These are phyloP conservation scores for Metschnikowia lunata DNA, from an alignment of 805 yeast species.

Conservation along the genomic window DNA sequence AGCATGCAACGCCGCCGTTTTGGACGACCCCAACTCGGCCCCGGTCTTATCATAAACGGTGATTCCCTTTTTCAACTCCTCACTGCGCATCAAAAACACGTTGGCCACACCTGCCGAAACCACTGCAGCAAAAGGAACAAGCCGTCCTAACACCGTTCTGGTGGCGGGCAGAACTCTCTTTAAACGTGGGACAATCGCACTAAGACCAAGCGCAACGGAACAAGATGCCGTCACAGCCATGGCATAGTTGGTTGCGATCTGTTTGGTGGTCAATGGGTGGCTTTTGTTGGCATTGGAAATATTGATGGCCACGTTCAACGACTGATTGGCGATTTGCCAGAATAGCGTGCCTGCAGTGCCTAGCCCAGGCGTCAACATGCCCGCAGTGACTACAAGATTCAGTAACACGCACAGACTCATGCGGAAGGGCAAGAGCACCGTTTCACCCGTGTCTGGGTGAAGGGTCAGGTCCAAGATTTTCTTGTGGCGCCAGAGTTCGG, in stretches of 20 bases:
- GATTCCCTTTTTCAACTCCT: slow-evolving; percentile 85
- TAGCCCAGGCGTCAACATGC: slow-evolving; percentile 94
- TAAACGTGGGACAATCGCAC: slow-evolving; percentile 83
- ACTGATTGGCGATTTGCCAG: slow-evolving; percentile 98
- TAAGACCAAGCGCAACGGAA: slow-evolving; percentile 90
- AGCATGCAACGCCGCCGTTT: slow-evolving; percentile 84
- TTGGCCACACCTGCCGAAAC: slow-evolving; percentile 95
- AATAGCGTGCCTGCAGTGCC: slow-evolving; percentile 88
- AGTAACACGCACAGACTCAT: slow-evolving; percentile 96
- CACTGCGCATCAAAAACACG: slow-evolving; percentile 94
- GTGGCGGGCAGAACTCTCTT: slow-evolving; percentile 67
- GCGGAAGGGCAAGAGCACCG: slow-evolving; percentile 88
- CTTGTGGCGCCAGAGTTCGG: slow-evolving; percentile 86
- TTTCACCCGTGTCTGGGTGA: slow-evolving; percentile 96
- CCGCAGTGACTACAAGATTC: slow-evolving; percentile 90
- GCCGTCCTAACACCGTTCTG: slow-evolving; percentile 67
- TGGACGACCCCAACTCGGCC: slow-evolving; percentile 62
- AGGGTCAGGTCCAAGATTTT: slow-evolving; percentile 83
- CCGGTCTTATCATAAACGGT: slow-evolving; percentile 62
- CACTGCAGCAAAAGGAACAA: slow-evolving; percentile 98
- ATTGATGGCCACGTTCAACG: slow-evolving; percentile 93
- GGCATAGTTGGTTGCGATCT: slow-evolving; percentile 72
- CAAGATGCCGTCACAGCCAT: slow-evolving; percentile 94
- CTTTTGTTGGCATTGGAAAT: slow-evolving; percentile 95
- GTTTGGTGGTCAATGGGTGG: slow-evolving; percentile 78